phyloP scores from a whole-genome alignment of 2,329 filamentous ascomycete species.

The Ceratocystis albifundus region DNA sequence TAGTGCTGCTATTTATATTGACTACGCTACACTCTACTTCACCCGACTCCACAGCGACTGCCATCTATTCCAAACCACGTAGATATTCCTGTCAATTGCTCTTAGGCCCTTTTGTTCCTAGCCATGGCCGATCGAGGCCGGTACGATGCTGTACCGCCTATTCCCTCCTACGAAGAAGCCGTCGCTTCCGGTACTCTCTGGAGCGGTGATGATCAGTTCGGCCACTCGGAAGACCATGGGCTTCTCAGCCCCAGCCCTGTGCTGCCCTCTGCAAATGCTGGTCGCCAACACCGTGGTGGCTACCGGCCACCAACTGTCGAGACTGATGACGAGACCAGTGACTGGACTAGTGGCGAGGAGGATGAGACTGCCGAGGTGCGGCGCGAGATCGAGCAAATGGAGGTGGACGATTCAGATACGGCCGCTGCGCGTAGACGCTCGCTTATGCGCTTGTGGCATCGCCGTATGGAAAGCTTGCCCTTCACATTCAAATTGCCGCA shows the following conservation, averaged over 20 bases:
- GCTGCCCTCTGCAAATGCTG: slow-evolving; percentile 29
- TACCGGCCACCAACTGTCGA: slow-evolving; percentile 78
- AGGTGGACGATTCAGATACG: slow-evolving; percentile 68
- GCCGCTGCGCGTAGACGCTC: slow-evolving; percentile 32
- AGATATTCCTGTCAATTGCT: not conserved
- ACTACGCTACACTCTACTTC: not conserved
- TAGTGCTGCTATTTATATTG: not conserved
- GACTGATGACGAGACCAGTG: slow-evolving; percentile 54
- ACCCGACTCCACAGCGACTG: not conserved
- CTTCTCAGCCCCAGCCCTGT: slow-evolving; percentile 47
- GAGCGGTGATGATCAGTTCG: slow-evolving; percentile 12
- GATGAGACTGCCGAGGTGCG: slow-evolving; percentile 55
- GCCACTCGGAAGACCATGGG: slow-evolving; percentile 54
- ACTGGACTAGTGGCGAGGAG: slow-evolving; percentile 41
- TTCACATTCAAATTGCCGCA: slow-evolving; percentile 42
- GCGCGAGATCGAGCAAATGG: slow-evolving; percentile 79
- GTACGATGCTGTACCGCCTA: slow-evolving; percentile 27
- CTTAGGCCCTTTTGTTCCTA: not conserved
- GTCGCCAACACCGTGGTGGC: slow-evolving; percentile 38
- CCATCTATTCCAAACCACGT: not conserved
- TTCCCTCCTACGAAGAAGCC: slow-evolving; percentile 27
- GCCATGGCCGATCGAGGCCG: slow-evolving; percentile 22
- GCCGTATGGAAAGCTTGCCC: slow-evolving; percentile 27
- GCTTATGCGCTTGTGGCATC: slow-evolving; percentile 28
- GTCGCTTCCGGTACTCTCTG: slow-evolving; percentile 24